These are phyloP conservation scores for Achlya hypogyna DNA, from an alignment of 352 stramenopile species.

Conservation along the genomic window DNA sequence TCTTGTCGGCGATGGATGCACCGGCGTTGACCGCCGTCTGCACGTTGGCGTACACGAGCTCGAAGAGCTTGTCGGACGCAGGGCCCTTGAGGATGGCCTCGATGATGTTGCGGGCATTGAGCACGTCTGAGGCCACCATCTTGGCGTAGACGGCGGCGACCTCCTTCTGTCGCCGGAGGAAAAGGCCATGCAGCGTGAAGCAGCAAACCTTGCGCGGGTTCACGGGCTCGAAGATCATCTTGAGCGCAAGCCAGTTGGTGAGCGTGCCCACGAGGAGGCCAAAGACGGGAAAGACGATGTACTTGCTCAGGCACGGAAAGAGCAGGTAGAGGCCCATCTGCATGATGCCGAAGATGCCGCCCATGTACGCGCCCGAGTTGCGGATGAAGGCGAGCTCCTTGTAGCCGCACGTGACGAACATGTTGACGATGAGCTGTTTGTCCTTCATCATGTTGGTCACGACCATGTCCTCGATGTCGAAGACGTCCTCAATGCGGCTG, in stretches of 20 bases:
- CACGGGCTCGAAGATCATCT: conserved; percentile 90
- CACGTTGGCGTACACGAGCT: conserved; percentile 84
- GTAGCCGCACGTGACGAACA: conserved; percentile 90
- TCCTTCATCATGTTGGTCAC: conserved; percentile 90
- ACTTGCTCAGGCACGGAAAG: conserved; percentile 72
- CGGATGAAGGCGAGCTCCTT: conserved; percentile 88
- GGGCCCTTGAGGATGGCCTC: conserved; percentile 84
- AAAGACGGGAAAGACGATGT: conserved; percentile 86
- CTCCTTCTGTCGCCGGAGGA: conserved; percentile 88
- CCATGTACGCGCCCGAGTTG: conserved; percentile 86
- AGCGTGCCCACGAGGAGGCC: conserved; percentile 93
- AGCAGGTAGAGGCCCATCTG: conserved; percentile 78
- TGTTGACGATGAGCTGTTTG: conserved; percentile 93
- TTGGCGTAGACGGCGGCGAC: conserved; percentile 83
- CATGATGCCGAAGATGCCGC: conserved; percentile 79
- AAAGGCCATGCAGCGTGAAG: conserved; percentile 92
- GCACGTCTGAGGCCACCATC: conserved; percentile 73
- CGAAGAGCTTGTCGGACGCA: conserved; percentile 77
- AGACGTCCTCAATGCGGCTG: conserved; percentile 92
- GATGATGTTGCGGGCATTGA: conserved; percentile 85
- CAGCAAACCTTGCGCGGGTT: conserved; percentile 77
- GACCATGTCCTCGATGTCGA: conserved; percentile 94
- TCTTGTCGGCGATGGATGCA: conserved; percentile 62
- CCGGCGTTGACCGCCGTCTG: conserved; percentile 76
- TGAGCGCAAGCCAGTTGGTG: conserved; percentile 95